These are phyloP conservation scores for Trypanosomatidae sp. DNA, from an alignment of 208 protist species.

Conservation along the genomic window DNA sequence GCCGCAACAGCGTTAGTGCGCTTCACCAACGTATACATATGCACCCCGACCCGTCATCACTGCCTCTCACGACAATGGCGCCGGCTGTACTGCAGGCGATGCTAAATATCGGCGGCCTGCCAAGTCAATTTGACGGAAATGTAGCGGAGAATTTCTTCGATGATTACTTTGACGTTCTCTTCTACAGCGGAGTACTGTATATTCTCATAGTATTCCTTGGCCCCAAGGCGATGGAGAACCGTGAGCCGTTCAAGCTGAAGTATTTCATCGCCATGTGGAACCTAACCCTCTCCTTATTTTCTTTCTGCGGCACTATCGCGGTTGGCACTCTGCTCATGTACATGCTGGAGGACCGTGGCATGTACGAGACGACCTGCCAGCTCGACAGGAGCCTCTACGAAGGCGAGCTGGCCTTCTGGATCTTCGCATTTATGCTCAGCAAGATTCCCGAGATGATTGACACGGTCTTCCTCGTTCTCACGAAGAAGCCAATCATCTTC, in stretches of 20 bases:
- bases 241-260: slow-evolving; percentile 51
- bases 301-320: slow-evolving; percentile 36
- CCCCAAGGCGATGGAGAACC: slow-evolving; percentile 61
- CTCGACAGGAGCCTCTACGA: slow-evolving; percentile 54
- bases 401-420: slow-evolving; percentile 38
- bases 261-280: slow-evolving; percentile 78
- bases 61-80: slow-evolving; percentile 6
- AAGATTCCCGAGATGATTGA: slow-evolving; percentile 92
- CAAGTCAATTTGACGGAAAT: slow-evolving; percentile 38
- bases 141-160: slow-evolving; percentile 37
- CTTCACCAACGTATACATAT: background rate
- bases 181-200: slow-evolving; percentile 54
- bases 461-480: slow-evolving; percentile 83
- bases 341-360: slow-evolving; percentile 33
- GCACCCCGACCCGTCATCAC: background rate
- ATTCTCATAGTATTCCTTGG: slow-evolving; percentile 60
- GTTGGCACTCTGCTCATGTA: slow-evolving; percentile 31
- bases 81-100: slow-evolving; percentile 22
- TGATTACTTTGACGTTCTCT: slow-evolving; percentile 48
- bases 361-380: slow-evolving; percentile 50
- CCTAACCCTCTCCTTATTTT: slow-evolving; percentile 75
- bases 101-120: slow-evolving; percentile 36
- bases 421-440: slow-evolving; percentile 73
- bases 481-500: slow-evolving; percentile 89
- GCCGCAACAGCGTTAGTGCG: no score